Conservation (phyloP, 305 asterid genomes). For the Coffea humblotiana region DNA sequence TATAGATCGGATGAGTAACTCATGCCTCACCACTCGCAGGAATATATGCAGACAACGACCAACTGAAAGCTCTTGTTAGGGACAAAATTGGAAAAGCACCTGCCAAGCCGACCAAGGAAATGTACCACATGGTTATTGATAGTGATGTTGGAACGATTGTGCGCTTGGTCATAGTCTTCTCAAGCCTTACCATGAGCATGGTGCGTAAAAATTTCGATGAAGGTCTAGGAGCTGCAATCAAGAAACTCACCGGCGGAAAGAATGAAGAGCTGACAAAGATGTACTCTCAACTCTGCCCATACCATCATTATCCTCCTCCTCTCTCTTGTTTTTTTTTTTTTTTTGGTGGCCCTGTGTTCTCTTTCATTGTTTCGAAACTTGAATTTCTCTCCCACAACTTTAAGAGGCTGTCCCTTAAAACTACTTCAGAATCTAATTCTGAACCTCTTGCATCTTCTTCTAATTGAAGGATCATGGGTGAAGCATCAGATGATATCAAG, state of each 20-base stretch:
- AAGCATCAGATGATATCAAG: constrained; percentile 63
- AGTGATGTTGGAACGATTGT: constrained; percentile 59
- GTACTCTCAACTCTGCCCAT: constrained; percentile 28
- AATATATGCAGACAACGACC: constrained; percentile 63
- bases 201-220: constrained; percentile 65
- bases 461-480: constrained; percentile 68
- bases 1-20: not conserved
- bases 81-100: constrained; percentile 52
- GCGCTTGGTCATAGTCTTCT: constrained; percentile 61
- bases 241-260: constrained; percentile 74
- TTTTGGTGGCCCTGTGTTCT: not conserved
- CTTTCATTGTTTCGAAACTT: not conserved
- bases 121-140: constrained; percentile 63
- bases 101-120: constrained; percentile 60
- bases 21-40: constrained; percentile 38
- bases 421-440: constrained; percentile 7
- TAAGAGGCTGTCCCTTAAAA: not conserved
- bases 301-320: not conserved
- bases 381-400: not conserved
- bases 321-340: not conserved
- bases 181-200: constrained; percentile 72
- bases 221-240: constrained; percentile 69
- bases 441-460: constrained; percentile 25
- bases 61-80: constrained; percentile 45
- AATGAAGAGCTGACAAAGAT: constrained; percentile 60